Percentiles rank a stretch among this genome's conserved stretches.
Evolutionary conservation across 2,329 filamentous ascomycete genomes (phyloP).

Genomic region (Fragosphaeria purpurea): DNA sequence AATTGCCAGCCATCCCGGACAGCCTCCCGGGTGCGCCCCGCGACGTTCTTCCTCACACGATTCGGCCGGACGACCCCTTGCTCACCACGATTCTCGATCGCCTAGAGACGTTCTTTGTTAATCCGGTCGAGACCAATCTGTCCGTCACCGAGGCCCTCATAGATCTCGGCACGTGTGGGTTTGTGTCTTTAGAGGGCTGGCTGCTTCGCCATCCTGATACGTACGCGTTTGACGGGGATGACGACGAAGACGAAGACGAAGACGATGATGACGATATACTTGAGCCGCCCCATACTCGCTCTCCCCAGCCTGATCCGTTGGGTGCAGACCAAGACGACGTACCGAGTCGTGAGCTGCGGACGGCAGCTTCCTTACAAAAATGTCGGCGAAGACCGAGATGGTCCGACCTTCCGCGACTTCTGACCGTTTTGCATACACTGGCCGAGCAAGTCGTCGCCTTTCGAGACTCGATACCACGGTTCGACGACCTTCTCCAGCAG

Average conservation of each 20-base stretch:
- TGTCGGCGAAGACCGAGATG: slow-evolving; percentile 46
- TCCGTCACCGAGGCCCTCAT: slow-evolving; percentile 76
- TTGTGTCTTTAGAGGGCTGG: slow-evolving; percentile 85
- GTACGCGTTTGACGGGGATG: slow-evolving; percentile 45
- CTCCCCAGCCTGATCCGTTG: too few species aligned
- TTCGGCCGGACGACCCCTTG: slow-evolving; percentile 52
- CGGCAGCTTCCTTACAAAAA: slow-evolving; percentile 36
- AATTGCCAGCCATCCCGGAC: slow-evolving; percentile 44
- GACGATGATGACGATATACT: neutral
- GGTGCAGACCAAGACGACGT: too few species aligned
- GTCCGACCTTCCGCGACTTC: slow-evolving; percentile 42
- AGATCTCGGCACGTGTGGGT: slow-evolving; percentile 73
- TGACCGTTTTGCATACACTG: slow-evolving; percentile 48
- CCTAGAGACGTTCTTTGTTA: slow-evolving; percentile 73
- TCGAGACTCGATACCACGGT: slow-evolving; percentile 56
- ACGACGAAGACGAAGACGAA: slow-evolving; percentile 15
- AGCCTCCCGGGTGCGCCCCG: slow-evolving; percentile 51
- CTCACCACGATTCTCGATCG: slow-evolving; percentile 56
- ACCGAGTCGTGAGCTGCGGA: slow-evolving; percentile 26
- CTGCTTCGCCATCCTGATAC: slow-evolving; percentile 61
- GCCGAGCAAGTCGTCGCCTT: slow-evolving; percentile 53
- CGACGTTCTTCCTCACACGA: slow-evolving; percentile 50
- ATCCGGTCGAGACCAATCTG: slow-evolving; percentile 84
- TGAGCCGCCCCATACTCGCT: too few species aligned
- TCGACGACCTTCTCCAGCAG: slow-evolving; percentile 60